Evolutionary conservation across 1,139 yeast species (phyloP), one percentile per base, ranked within the genome.

Genomic region (Arxiozyma slooffiae): DNA sequence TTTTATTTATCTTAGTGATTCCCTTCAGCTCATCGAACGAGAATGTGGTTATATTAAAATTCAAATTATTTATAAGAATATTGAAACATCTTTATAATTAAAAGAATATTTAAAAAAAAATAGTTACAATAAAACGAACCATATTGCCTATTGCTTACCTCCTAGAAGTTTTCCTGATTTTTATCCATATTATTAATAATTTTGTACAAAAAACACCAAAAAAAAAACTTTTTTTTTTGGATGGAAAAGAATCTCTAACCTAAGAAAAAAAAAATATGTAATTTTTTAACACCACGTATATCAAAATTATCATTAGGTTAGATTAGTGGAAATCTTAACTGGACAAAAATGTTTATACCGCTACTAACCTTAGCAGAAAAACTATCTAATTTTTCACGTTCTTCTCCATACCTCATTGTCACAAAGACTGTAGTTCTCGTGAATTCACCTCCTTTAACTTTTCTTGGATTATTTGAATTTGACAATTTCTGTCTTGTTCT

Each of bases 281-380:
- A 46, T 82, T 77, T n/a, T 61, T 77, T 77, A 50, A 92, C 83
- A 54, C 77, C 78, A 45, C 73, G 70, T 43, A 92, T 94, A 63
- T 90, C 95, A 62, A 90, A 87, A 36, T 81, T 82, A 45, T 97
- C 98, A 67, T 79, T 85, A 49, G 76, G 71, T 16, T 97, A 97
- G 42, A 89, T 79, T 0, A 74, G 76, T 0, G 96, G 95, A 59
- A 90, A 75, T 48, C 67, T 70, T 57, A 90, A 72, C 18, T 95
- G 96, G 8, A 80, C 81, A 46, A 80, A 60, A 14, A 74, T 69
- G 23, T 66, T 52, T 48, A 68, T 49, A 41, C 56, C 62, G 30
- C 39, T 21, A 34, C 26, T 20, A 11, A 8, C 9, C 26, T 24
- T 41, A 4, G 44, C 26, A 9, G 44, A 24, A 16, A 41, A 23